Percentiles rank a stretch among this genome's conserved stretches.
Evolutionary conservation across 1,284 basidiomycete species (phyloP).

Genomic region (Cerrena zonata): DNA sequence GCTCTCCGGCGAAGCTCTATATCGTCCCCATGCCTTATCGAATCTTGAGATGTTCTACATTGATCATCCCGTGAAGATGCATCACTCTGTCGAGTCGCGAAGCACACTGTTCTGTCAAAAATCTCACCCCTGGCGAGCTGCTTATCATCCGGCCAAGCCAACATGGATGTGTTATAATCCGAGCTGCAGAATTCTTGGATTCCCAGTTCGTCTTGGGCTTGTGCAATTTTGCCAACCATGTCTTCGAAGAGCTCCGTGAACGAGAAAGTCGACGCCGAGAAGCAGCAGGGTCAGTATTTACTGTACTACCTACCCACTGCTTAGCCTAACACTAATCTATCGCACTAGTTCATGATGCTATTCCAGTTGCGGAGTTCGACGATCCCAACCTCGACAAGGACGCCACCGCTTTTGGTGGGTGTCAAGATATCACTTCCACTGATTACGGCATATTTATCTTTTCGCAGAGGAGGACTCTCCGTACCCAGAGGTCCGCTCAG

Average conservation of each 20-base stretch:
- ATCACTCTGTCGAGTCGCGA: too few relatives aligned
- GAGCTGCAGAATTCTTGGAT: too few relatives aligned
- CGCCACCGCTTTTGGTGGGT: constrained; percentile 23
- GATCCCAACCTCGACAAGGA: constrained; percentile 61
- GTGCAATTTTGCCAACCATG: background rate
- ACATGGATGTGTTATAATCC: too few relatives aligned
- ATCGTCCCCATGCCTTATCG: too few relatives aligned
- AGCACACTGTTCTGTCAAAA: too few relatives aligned
- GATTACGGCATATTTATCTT: background rate
- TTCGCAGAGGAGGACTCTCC: constrained; percentile 50
- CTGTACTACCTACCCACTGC: background rate
- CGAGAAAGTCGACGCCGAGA: constrained; percentile 8
- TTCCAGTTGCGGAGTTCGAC: constrained; percentile 41
- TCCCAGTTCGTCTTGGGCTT: too few relatives aligned
- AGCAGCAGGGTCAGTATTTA: background rate
- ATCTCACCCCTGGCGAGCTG: too few relatives aligned
- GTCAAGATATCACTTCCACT: background rate
- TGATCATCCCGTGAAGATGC: too few relatives aligned
- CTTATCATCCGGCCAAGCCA: too few relatives aligned
- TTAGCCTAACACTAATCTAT: background rate
- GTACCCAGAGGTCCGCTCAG: constrained; percentile 74
- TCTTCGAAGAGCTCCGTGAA: constrained; percentile 5
- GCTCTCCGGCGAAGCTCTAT: too few relatives aligned
- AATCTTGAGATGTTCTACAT: too few relatives aligned
- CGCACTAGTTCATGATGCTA: background rate